Percentiles rank a stretch among this genome's conserved stretches.
These are phyloP conservation scores for Phytophthora sp. DNA, from an alignment of 352 stramenopile genomes.

Conservation along the genomic window DNA sequence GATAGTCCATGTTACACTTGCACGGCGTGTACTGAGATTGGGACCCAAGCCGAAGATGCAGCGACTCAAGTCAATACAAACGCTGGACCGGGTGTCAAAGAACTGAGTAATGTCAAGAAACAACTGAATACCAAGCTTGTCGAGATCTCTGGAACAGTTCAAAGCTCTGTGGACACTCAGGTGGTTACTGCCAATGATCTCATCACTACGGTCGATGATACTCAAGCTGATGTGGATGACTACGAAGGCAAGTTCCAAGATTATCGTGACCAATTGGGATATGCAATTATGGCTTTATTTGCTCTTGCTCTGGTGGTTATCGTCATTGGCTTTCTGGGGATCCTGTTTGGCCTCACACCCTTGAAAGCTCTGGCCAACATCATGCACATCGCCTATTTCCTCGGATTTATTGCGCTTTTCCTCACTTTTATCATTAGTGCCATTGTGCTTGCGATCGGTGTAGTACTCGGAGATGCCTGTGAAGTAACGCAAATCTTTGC, in stretches of 20 bases:
- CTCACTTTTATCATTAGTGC: slow-evolving; percentile 67
- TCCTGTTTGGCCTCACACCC: slow-evolving; percentile 70
- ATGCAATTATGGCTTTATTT: slow-evolving; percentile 62
- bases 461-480: slow-evolving; percentile 67
- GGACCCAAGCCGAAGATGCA: slow-evolving; percentile 30
- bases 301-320: slow-evolving; percentile 58
- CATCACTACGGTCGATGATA: slow-evolving; percentile 39
- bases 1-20: slow-evolving; percentile 55
- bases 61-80: slow-evolving; percentile 46
- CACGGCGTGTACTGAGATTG: slow-evolving; percentile 37
- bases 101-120: slow-evolving; percentile 40
- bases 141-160: slow-evolving; percentile 39
- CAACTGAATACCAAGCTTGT: slow-evolving; percentile 54
- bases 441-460: slow-evolving; percentile 59
- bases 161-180: slow-evolving; percentile 42
- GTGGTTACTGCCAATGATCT: slow-evolving; percentile 38
- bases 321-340: slow-evolving; percentile 59
- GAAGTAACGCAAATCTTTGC: slow-evolving; percentile 56
- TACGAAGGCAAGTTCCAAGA: slow-evolving; percentile 45
- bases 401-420: slow-evolving; percentile 71
- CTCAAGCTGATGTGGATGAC: slow-evolving; percentile 38
- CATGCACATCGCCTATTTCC: slow-evolving; percentile 76
- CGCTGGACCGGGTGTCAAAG: slow-evolving; percentile 37
- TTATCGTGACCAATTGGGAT: slow-evolving; percentile 47
- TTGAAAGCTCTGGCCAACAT: slow-evolving; percentile 68